Evolutionary conservation across 805 yeast species (phyloP), one percentile per base, ranked within the genome.

Genomic region (Metschnikowia corniflorae): DNA sequence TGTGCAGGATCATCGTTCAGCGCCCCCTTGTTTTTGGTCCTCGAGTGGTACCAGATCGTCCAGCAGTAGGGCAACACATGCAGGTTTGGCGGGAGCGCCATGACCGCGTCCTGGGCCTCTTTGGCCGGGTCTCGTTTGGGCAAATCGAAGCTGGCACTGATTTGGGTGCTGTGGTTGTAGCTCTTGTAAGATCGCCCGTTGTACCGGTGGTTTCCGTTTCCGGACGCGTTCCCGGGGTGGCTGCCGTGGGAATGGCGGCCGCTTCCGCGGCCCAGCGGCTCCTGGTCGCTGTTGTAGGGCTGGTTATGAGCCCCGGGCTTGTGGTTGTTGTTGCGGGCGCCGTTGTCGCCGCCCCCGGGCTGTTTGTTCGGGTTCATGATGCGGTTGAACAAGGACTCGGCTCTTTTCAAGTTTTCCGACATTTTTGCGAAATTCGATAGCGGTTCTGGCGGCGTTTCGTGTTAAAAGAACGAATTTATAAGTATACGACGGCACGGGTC

Each of bases 21-120:
- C 4, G 43, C 44, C 5, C 37, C 36, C 23, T 40, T 49, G 46
- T 38, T 46, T 49, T 55, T 58, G 26, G 47, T 44, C 38, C 75
- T 46, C 16, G 64, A 58, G 46, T 71, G 76, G 48, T 66, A 63
- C 77, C 77, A 71, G 42, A 70, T 54, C 20, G 72, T 63, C 77
- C 77, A 71, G 48, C 73, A 63, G 50, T 68, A 70, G 13, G 71
- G 70, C 40, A 71, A 57, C 8, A 61, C 53, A 45, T 70, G 73
- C 45, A 65, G 67, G 25, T 51, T 46, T 16, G 26, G 32, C 15
- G 23, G 31, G 15, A 43, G 39, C 17, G 31, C 43, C 14, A 31
- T 38, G 29, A 65, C 49, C 6, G 61, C 57, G 16, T 61, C 65
- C 26, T 52, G 49, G 9, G 70, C 60, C 27, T 61, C 50, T 37